Base-by-base conservation (phyloP, 1,284 basidiomycete species). In the Cryptococcus jaspeensis region DNA sequence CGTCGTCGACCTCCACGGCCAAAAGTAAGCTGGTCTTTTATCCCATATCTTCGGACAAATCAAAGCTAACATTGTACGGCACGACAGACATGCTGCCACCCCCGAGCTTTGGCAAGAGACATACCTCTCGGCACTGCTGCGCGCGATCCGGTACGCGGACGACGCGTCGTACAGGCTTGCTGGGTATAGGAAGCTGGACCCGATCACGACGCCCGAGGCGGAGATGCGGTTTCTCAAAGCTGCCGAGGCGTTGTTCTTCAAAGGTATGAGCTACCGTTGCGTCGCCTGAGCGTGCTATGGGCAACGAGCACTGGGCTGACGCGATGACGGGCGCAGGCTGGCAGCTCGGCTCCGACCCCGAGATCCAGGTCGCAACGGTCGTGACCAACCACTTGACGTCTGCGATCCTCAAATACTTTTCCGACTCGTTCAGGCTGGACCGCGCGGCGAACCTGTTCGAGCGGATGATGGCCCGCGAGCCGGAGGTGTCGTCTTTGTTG, bases 261-360 rank as follows among this genome's bases (percentile, higher is more conserved):
- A 96, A 77, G 94, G 91, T 88, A 51, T 11, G 80, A 57, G n/a
- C 3, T 1, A n/a, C n/a, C 20, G 9, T 38, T 18, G 43, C 20
- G n/a, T 41, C 16, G n/a, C 7, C 40, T n/a, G 40, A 5, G 20
- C 5, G 12, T 41, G 40, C 5, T 13, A 1, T 18, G 1, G 7
- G 39, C n/a, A 40, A 28, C 36, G 35, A 36, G 36, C 13, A 7
- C 18, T 40, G 28, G 16, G 39, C 50, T 41, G 44, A 57, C 35
- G 39, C 16, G 3, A 15, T 42, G 22, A 50, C 62, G 46, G 61
- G 25, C 11, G 0, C 61, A 91, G 92, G 95, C 32, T 99, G 95
- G 96, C 94, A 97, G 75, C 88, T 98, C 1, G 95, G 95, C 3
- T 97, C 93, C 0, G 95, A 98, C 66, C 95, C 95, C 0, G 96